Base-by-base conservation (phyloP, 2,329 filamentous ascomycete species). In the Rhynchosporium agropyri region DNA sequence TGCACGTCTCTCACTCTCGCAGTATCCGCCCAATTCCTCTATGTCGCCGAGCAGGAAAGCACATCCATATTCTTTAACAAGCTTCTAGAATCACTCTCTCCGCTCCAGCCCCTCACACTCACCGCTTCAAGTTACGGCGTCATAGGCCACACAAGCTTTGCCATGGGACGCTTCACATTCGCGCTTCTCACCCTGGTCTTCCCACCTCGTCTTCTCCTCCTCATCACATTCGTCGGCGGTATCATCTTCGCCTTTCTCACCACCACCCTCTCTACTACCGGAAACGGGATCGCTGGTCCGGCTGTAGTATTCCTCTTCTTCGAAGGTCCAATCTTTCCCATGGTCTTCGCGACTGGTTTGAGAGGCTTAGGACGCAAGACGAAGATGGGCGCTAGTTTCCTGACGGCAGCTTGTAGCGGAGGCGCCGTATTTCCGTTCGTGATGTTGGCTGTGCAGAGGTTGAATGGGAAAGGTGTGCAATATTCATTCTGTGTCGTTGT, bases 271-370 rank as follows among this genome's bases (percentile, higher is more conserved):
- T 75, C 74, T 3, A 3, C 78, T 78, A 3, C 60, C 67, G 46
- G 81, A 0, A 80, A 85, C 66, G 67, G 83, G 0, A 74, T 86
- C 29, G 77, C 79, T 29, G 79, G 85, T n/a, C 87, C 91, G 67
- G 78, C 90, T 2, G 80, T 88, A 45, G 70, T 93, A 33, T 89
- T 90, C 67, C 88, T 91, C 68, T 91, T 96, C 75, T 91, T 90
- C 71, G 91, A 94, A 74, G 90, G 88, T 0, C 91, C 92, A 58
- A 85, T 91, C 69, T 96, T 91, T 80, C 92, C 92, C 0, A 86
- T 93, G 1, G 87, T 95, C 64, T 92, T 92, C 68, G 87, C 90
- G 3, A 82, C 95, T 12, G 90, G 89, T 3, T 87, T 96, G 63
- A 85, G 91, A 2, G 91, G 92, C 0, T 84, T 96, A 56, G 92